Conservation (phyloP, 1,139 yeast genomes). For the Meyerozyma athensensis region DNA sequence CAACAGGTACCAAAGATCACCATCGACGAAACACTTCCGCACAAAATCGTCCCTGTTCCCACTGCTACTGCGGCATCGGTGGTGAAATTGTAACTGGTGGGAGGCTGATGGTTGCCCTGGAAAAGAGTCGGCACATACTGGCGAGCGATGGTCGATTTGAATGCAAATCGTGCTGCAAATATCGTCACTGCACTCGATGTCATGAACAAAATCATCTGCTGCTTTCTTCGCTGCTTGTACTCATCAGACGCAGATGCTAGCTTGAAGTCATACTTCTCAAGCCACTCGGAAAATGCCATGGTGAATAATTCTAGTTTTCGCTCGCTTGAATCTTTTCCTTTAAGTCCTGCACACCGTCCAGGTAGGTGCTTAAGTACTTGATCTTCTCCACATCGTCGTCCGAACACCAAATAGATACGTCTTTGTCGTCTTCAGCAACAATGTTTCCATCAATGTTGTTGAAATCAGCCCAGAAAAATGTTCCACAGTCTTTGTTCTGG, state of each 20-base stretch:
- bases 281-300: conserved; percentile 2
- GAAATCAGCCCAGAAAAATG: conserved; percentile 48
- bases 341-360: neutral
- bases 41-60: conserved; percentile 71
- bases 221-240: conserved; percentile 54
- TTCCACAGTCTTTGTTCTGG: conserved; percentile 39
- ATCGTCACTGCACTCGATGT: conserved; percentile 72
- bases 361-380: neutral
- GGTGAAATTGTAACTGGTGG: conserved; percentile 66
- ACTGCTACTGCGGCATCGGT: conserved; percentile 87
- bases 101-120: conserved; percentile 85
- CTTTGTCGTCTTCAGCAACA: conserved; percentile 17
- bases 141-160: conserved; percentile 67
- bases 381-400: conserved; percentile 12
- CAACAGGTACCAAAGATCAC: conserved; percentile 72
- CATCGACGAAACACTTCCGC: conserved; percentile 72
- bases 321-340: neutral
- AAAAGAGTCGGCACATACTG: conserved; percentile 75
- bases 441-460: conserved; percentile 19
- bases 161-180: conserved; percentile 67
- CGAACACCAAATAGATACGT: conserved; percentile 17
- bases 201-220: conserved; percentile 68
- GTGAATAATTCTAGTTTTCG: neutral
- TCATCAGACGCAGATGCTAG: conserved; percentile 36
- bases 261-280: conserved; percentile 24